phyloP scores from a whole-genome alignment of 345 rosid species.

The Clausena lansium region DNA sequence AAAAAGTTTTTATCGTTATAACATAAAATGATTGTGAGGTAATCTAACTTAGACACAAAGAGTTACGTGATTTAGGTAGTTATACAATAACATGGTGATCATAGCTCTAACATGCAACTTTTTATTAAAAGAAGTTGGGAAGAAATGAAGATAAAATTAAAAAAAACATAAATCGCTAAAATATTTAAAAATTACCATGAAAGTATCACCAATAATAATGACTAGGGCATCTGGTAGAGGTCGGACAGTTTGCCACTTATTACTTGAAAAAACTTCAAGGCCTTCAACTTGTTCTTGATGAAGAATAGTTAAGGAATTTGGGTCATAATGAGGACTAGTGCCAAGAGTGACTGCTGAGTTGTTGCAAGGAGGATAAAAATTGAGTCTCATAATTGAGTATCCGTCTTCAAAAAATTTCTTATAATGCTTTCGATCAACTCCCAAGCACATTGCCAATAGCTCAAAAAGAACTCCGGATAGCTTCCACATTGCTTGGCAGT shows the following conservation, averaged over 20 bases:
- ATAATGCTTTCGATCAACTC: slow-evolving; percentile 37
- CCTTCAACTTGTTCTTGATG: slow-evolving; percentile 83
- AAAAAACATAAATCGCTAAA: not conserved
- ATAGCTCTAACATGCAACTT: too few species aligned
- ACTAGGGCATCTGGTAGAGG: slow-evolving; percentile 66
- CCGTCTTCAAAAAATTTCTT: slow-evolving; percentile 50
- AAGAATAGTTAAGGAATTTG: slow-evolving; percentile 75
- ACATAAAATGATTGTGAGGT: too few species aligned
- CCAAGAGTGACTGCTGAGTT: slow-evolving; percentile 56
- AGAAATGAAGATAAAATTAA: too few species aligned
- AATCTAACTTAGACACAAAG: too few species aligned
- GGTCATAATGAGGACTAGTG: slow-evolving; percentile 88
- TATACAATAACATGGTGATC: too few species aligned
- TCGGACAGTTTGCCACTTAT: slow-evolving; percentile 58
- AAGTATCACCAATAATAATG: slow-evolving; percentile 76
- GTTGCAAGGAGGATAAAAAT: slow-evolving; percentile 66
- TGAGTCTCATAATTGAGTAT: slow-evolving; percentile 62
- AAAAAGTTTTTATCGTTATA: too few species aligned
- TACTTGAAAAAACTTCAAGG: slow-evolving; percentile 59
- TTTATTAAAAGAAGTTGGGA: too few species aligned
- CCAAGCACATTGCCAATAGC: slow-evolving; percentile 49
- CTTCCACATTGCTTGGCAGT: slow-evolving; percentile 49
- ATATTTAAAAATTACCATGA: slow-evolving; percentile 42
- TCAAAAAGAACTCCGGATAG: slow-evolving; percentile 38
- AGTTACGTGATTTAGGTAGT: too few species aligned